Evolutionary conservation across 129 eudicot species (phyloP).

Genomic region (Saussurea involucrata): DNA sequence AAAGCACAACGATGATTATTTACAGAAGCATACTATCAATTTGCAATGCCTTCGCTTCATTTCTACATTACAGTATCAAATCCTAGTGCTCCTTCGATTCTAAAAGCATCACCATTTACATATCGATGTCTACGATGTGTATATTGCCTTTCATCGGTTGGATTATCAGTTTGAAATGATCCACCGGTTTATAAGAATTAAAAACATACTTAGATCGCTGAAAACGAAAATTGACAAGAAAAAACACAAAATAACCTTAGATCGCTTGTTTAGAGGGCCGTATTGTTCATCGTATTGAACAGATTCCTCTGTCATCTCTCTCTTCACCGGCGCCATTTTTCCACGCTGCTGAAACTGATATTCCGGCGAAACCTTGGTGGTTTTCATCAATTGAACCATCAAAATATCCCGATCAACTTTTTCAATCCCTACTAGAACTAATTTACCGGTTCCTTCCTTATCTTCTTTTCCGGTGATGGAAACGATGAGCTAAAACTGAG

Average conservation of each 20-base stretch:
- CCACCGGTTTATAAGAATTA: not conserved
- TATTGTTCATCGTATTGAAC: slow-evolving; percentile 35
- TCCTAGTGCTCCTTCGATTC: not conserved
- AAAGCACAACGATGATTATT: not conserved
- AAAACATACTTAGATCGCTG: not conserved
- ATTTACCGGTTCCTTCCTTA: not conserved
- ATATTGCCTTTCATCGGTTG: not conserved
- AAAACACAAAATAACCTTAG: slow-evolving; percentile 32
- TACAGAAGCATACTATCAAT: slow-evolving; percentile 1
- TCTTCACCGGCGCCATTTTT: slow-evolving; percentile 50
- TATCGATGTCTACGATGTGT: not conserved
- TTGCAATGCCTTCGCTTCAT: not conserved
- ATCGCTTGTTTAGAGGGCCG: slow-evolving; percentile 48
- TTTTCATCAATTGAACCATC: slow-evolving; percentile 67
- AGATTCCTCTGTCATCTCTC: slow-evolving; percentile 34
- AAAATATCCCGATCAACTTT: slow-evolving; percentile 2
- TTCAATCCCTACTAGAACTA: not conserved
- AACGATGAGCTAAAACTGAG: slow-evolving; percentile 14
- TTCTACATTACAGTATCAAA: not conserved
- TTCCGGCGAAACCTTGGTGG: slow-evolving; percentile 33
- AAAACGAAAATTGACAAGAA: not conserved
- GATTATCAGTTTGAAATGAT: not conserved
- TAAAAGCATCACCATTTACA: too few relatives aligned
- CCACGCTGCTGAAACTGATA: slow-evolving; percentile 30
- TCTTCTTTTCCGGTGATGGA: slow-evolving; percentile 1